Conservation (phyloP, 2,329 filamentous ascomycete species). For the Drechmeria coniospora region DNA sequence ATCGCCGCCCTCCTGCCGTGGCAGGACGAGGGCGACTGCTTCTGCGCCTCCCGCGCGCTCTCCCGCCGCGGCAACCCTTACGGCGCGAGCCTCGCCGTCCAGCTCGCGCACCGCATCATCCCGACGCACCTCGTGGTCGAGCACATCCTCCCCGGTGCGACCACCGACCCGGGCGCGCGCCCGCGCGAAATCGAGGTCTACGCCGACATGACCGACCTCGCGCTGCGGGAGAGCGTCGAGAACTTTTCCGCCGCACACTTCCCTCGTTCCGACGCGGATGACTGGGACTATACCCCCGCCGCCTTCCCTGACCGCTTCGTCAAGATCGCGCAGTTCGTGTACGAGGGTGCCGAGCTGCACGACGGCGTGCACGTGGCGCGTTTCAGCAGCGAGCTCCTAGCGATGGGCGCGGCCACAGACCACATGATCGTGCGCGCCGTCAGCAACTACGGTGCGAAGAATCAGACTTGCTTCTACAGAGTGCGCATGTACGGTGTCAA, state of each 20-base stretch:
- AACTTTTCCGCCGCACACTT: slow-evolving; percentile 29
- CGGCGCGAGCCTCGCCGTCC: slow-evolving; percentile 50
- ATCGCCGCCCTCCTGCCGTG: slow-evolving; percentile 48
- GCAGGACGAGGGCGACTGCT: slow-evolving; percentile 74
- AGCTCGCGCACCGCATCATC: slow-evolving; percentile 40
- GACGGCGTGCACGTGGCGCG: slow-evolving; percentile 36
- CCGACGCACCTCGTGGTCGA: slow-evolving; percentile 59
- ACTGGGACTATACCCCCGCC: slow-evolving; percentile 14
- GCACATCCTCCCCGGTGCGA: slow-evolving; percentile 48
- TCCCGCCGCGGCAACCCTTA: slow-evolving; percentile 27
- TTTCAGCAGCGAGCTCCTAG: slow-evolving; percentile 33
- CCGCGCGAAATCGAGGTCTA: slow-evolving; percentile 59
- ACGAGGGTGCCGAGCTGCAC: slow-evolving; percentile 27
- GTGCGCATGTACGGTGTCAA: slow-evolving; percentile 38
- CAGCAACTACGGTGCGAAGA: slow-evolving; percentile 40
- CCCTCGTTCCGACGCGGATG: slow-evolving; percentile 15
- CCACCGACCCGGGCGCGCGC: slow-evolving; percentile 43
- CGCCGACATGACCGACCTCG: slow-evolving; percentile 37
- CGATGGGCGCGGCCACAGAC: slow-evolving; percentile 31
- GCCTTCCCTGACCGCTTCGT: slow-evolving; percentile 27
- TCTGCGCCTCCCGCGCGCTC: slow-evolving; percentile 48
- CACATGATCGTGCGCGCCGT: slow-evolving; percentile 38
- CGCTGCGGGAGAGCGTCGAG: slow-evolving; percentile 21
- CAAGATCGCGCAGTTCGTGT: slow-evolving; percentile 42
- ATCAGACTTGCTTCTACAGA: slow-evolving; percentile 53